Conservation (phyloP, 2,329 filamentous ascomycete species). For the Orbilia ellipsospora region DNA sequence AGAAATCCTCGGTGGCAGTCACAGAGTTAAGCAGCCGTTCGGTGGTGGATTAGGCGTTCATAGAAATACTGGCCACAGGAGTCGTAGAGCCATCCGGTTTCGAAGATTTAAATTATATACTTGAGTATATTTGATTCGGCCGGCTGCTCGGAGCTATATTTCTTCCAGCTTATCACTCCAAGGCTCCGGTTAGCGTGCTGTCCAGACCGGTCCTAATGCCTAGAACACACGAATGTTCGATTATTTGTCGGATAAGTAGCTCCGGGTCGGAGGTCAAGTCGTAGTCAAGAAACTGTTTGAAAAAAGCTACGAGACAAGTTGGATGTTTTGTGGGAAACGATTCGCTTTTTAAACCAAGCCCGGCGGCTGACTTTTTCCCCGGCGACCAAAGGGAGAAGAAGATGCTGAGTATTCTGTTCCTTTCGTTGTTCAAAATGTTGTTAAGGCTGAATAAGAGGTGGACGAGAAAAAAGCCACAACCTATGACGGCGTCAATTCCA, state of each 20-base stretch:
- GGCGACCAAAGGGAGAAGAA: constrained; percentile 30
- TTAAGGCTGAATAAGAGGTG: constrained; percentile 51
- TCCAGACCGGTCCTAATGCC: background rate
- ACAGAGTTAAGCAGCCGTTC: constrained; percentile 19
- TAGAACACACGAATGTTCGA: constrained; percentile 11
- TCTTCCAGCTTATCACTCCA: constrained; percentile 20
- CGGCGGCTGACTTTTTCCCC: constrained; percentile 44
- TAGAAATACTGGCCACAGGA: constrained; percentile 31
- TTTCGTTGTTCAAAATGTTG: constrained; percentile 27
- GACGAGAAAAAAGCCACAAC: constrained; percentile 33
- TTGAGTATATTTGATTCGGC: constrained; percentile 27
- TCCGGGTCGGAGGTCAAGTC: constrained; percentile 40
- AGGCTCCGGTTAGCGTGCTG: constrained; percentile 4
- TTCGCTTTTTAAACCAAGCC: constrained; percentile 52
- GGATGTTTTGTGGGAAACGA: constrained; percentile 42
- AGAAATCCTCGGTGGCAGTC: constrained; percentile 26
- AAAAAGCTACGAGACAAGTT: constrained; percentile 30
- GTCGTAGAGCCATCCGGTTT: constrained; percentile 30
- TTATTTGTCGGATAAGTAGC: constrained; percentile 13
- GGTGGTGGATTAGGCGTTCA: constrained; percentile 37
- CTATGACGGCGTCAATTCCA: constrained; percentile 38
- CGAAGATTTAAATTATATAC: constrained; percentile 19
- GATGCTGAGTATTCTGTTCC: constrained; percentile 30
- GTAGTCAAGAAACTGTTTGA: constrained; percentile 17
- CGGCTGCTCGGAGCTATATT: constrained; percentile 24